A percentile compares a stretch with the other conserved stretches of the same genome.
These are phyloP conservation scores for Rhodotorula glutinis DNA, from an alignment of 1,284 basidiomycete species.

Conservation along the genomic window DNA sequence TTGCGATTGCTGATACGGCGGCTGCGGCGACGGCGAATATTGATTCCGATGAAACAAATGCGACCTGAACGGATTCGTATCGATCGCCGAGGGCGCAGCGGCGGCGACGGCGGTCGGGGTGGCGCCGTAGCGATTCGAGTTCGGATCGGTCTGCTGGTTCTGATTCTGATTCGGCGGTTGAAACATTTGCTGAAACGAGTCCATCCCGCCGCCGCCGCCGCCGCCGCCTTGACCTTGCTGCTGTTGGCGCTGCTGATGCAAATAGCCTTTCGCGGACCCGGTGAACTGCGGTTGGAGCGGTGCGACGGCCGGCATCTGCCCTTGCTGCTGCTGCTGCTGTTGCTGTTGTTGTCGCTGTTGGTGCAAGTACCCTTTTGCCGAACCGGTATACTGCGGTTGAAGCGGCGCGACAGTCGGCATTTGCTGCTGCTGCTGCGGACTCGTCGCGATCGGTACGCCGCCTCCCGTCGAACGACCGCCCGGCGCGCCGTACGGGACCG, in stretches of 20 bases:
- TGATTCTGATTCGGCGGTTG: constrained; percentile 17
- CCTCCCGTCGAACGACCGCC: not conserved
- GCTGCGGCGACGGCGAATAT: constrained; percentile 6
- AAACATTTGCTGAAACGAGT: constrained; percentile 25
- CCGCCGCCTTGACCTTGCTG: constrained; percentile 3
- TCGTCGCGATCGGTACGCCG: not conserved
- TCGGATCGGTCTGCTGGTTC: no score
- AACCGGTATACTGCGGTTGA: constrained; percentile 28
- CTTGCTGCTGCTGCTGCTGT: constrained; percentile 6
- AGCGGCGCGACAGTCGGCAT: constrained; percentile 14
- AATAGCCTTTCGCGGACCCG: no score
- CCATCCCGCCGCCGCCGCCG: constrained; percentile 7
- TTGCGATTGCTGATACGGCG: not conserved
- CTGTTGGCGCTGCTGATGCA: not conserved
- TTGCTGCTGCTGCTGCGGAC: not conserved
- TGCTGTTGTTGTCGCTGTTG: constrained; percentile 14
- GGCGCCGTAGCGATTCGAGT: not conserved
- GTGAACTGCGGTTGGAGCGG: no score
- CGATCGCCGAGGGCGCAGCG: not conserved
- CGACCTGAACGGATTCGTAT: constrained; percentile 6
- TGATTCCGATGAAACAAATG: not conserved
- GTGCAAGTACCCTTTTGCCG: constrained; percentile 27
- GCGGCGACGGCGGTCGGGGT: no score
- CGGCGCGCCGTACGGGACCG: constrained; percentile 1
- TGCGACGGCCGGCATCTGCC: no score